A percentile compares a stretch with the other conserved stretches of the same genome.
These are phyloP conservation scores for Melanopsichium pennsylvanicum DNA, from an alignment of 1,284 basidiomycete genomes.

Conservation along the genomic window DNA sequence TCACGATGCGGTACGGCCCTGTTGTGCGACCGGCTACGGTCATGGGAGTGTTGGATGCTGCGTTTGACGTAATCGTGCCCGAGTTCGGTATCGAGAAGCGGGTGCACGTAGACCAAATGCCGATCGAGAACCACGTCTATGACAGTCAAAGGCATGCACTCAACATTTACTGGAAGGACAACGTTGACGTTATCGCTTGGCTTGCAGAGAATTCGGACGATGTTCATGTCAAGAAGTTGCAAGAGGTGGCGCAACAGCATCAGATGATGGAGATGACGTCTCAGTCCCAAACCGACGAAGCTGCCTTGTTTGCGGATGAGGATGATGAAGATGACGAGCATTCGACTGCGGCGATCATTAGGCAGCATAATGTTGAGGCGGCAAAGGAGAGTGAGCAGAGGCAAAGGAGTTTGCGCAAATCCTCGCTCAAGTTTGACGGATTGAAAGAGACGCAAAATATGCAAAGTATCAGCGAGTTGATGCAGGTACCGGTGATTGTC, in stretches of 20 bases:
- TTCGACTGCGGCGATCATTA: slow-evolving; percentile 34
- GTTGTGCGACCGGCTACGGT: slow-evolving; percentile 87
- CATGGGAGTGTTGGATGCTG: slow-evolving; percentile 89
- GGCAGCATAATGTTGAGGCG: slow-evolving; percentile 45
- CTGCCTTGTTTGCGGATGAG: slow-evolving; percentile 59
- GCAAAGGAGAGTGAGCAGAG: slow-evolving; percentile 44
- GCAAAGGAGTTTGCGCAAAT: slow-evolving; percentile 36
- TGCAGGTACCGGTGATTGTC: slow-evolving; percentile 56
- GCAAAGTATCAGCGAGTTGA: slow-evolving; percentile 55
- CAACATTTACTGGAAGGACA: slow-evolving; percentile 75
- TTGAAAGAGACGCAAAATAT: slow-evolving; percentile 27
- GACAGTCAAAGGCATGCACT: slow-evolving; percentile 90
- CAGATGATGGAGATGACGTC: slow-evolving; percentile 56
- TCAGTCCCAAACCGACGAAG: slow-evolving; percentile 54
- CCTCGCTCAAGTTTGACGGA: slow-evolving; percentile 38
- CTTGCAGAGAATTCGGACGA: slow-evolving; percentile 87
- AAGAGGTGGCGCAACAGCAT: slow-evolving; percentile 49
- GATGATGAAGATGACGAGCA: slow-evolving; percentile 38
- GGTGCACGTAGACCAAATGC: slow-evolving; percentile 98
- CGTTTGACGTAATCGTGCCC: slow-evolving; percentile 91
- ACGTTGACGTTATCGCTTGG: slow-evolving; percentile 85
- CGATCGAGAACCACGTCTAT: slow-evolving; percentile 82
- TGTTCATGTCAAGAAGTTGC: slow-evolving; percentile 61
- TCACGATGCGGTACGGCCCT: slow-evolving; percentile 92
- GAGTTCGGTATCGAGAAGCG: slow-evolving; percentile 98